Conservation (phyloP, 1,284 basidiomycete species). For the Cutaneotrichosporon dermatis region DNA sequence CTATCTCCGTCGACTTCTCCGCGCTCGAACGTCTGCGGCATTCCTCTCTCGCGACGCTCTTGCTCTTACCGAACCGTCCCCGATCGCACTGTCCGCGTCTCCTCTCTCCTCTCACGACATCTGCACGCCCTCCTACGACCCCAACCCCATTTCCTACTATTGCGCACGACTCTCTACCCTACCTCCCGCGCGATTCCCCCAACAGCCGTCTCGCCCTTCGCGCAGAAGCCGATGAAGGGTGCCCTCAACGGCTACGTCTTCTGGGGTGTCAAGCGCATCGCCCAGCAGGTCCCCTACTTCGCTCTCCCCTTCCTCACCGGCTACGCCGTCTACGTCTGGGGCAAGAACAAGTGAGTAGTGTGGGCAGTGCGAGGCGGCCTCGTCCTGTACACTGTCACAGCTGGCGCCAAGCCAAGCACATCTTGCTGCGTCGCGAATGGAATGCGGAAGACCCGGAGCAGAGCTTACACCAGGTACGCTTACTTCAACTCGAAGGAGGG, state of each 20-base stretch:
- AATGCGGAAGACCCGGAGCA: too few species aligned
- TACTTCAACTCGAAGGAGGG: slow-evolving; percentile 50
- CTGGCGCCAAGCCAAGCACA: too few species aligned
- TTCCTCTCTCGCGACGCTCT: too few species aligned
- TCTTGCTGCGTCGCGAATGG: not conserved
- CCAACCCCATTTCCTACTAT: too few species aligned
- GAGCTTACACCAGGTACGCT: slow-evolving; percentile 32
- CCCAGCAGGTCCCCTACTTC: slow-evolving; percentile 73
- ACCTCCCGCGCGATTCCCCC: not conserved
- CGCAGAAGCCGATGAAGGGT: slow-evolving; percentile 67
- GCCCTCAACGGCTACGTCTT: slow-evolving; percentile 73
- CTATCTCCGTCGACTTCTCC: too few species aligned
- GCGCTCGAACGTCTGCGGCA: too few species aligned
- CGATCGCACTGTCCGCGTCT: too few species aligned
- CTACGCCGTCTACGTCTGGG: slow-evolving; percentile 79
- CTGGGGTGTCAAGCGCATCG: slow-evolving; percentile 77
- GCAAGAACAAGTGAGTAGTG: slow-evolving; percentile 55
- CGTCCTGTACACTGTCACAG: too few species aligned
- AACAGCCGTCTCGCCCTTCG: slow-evolving; percentile 74
- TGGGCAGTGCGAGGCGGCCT: too few species aligned
- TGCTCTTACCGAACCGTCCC: too few species aligned
- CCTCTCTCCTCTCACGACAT: too few species aligned
- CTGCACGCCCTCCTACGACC: too few species aligned
- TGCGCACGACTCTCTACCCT: slow-evolving; percentile 2
- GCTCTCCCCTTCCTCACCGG: slow-evolving; percentile 69